Base-by-base conservation (phyloP, 2,329 filamentous ascomycete species). In the Shiraia bambusicola region DNA sequence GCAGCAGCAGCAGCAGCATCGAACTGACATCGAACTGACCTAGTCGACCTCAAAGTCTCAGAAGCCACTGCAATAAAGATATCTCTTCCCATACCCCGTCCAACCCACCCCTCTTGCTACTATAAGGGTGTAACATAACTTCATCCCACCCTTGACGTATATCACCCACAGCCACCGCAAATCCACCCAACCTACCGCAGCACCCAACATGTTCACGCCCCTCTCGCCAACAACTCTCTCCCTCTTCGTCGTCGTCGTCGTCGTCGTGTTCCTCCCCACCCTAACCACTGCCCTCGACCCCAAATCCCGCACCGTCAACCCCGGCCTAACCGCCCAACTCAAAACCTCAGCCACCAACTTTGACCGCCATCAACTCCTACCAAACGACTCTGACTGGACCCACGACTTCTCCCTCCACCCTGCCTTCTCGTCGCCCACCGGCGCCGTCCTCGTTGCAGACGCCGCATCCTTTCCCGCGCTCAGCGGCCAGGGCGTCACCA, bases 371-470 rank as follows among this genome's bases (percentile, higher is more conserved):
- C 57, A 56, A 1, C 59, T 74, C 1, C 68, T 78, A 7, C 45
- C 66, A 12, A 58, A 59, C 12, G 61, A 74, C 45, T 59, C 61
- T 12, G 71, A 72, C 51, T 78, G 75, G 75, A 56, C 65, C 29
- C 79, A 76, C 56, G 73, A 79, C 61, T 79, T 78, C 60, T 42
- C 69, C 19, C 61, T 63, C 8, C 65, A 75, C 37, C 50, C 58
- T 10, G 63, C 66, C 52, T 76, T 72, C 56, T 72, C 74, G 53
- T 73, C 64, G 24, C 71, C 71, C 46, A 46, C 73, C 1, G 76
- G 76, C 10, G 69, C 70, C 12, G 76, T 79, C 25, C 67, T 75
- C 48, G 78, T 75, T 50, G 76, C 76, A 49, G 76, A 77, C 48
- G 72, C 72, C 10, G 74, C 74, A 13, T 77, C 73, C 14, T 77